A percentile compares a stretch with the other conserved stretches of the same genome.
phyloP scores from a whole-genome alignment of 2,329 filamentous ascomycete species.

The Penicillium expansum region DNA sequence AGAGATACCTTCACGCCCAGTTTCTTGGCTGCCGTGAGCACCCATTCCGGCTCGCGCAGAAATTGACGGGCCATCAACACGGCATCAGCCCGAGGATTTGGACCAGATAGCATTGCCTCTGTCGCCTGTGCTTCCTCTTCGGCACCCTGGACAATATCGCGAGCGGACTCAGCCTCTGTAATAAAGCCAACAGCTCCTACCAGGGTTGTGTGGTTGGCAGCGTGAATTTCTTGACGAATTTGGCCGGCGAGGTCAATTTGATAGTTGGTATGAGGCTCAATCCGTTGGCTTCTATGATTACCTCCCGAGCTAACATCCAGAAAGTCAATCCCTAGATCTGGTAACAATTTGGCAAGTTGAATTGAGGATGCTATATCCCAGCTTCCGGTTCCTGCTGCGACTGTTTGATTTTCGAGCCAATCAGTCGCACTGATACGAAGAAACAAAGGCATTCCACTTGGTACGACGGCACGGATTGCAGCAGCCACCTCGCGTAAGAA shows the following conservation, averaged over 20 bases:
- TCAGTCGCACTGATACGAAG: slow-evolving; percentile 69
- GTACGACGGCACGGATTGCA: slow-evolving; percentile 59
- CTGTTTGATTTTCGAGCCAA: slow-evolving; percentile 58
- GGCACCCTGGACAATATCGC: slow-evolving; percentile 44
- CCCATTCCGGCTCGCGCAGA: slow-evolving; percentile 56
- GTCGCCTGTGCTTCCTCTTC: slow-evolving; percentile 30
- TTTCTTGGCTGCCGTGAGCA: slow-evolving; percentile 50
- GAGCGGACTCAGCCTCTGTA: slow-evolving; percentile 52
- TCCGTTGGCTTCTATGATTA: slow-evolving; percentile 46
- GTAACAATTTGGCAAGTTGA: slow-evolving; percentile 41
- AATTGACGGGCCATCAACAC: slow-evolving; percentile 55
- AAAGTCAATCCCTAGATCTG: slow-evolving; percentile 44
- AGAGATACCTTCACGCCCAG: slow-evolving; percentile 50
- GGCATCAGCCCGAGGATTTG: slow-evolving; percentile 44
- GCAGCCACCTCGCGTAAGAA: slow-evolving; percentile 65
- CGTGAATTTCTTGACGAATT: slow-evolving; percentile 42
- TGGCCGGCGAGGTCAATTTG: slow-evolving; percentile 50
- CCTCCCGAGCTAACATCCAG: slow-evolving; percentile 48
- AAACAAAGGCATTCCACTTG: slow-evolving; percentile 66
- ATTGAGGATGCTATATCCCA: slow-evolving; percentile 45
- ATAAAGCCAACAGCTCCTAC: slow-evolving; percentile 56
- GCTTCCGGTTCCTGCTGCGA: slow-evolving; percentile 25
- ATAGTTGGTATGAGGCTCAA: slow-evolving; percentile 49
- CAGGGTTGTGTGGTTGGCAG: slow-evolving; percentile 41
- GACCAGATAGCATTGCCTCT: slow-evolving; percentile 26